Percentiles rank a stretch among this genome's conserved stretches.
phyloP scores from a whole-genome alignment of 2,329 filamentous ascomycete genomes.

The Xylaria sp. region DNA sequence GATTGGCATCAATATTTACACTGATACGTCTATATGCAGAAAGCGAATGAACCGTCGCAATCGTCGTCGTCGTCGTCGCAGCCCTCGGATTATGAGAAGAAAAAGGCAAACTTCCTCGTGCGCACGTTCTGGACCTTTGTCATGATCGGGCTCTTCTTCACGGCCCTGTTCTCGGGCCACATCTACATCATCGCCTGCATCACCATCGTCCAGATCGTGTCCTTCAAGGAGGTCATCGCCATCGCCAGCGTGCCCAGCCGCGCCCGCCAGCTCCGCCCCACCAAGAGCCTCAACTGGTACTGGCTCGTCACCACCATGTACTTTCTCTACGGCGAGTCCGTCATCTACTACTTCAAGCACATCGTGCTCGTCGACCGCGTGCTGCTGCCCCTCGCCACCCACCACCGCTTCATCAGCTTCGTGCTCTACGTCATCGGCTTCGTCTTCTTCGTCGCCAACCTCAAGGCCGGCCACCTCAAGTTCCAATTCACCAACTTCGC shows the following conservation, averaged over 20 bases:
- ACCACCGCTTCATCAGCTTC: constrained; percentile 99
- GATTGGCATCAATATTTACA: background rate
- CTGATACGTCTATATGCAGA: constrained; percentile 49
- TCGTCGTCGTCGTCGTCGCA: constrained; percentile 46
- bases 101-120: constrained; percentile 97
- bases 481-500: constrained; percentile 99
- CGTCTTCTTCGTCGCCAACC: constrained; percentile 95
- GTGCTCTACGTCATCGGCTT: constrained; percentile 98
- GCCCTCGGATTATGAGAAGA: constrained; percentile 89
- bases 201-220: constrained; percentile 93
- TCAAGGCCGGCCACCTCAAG: constrained; percentile 95
- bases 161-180: constrained; percentile 92
- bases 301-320: constrained; percentile 99
- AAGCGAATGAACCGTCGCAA: constrained; percentile 53
- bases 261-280: constrained; percentile 89
- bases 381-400: constrained; percentile 90
- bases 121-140: constrained; percentile 97
- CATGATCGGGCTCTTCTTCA: constrained; percentile 96
- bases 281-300: constrained; percentile 98
- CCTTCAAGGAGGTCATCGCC: constrained; percentile 98
- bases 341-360: constrained; percentile 99
- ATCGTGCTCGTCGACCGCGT: constrained; percentile 95
- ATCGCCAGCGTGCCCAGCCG: constrained; percentile 95
- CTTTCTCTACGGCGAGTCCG: constrained; percentile 97
- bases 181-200: constrained; percentile 96